Evolutionary conservation across 371 early-diverging fungal species (phyloP).

Genomic region (Syncephalastrum monosporum): DNA sequence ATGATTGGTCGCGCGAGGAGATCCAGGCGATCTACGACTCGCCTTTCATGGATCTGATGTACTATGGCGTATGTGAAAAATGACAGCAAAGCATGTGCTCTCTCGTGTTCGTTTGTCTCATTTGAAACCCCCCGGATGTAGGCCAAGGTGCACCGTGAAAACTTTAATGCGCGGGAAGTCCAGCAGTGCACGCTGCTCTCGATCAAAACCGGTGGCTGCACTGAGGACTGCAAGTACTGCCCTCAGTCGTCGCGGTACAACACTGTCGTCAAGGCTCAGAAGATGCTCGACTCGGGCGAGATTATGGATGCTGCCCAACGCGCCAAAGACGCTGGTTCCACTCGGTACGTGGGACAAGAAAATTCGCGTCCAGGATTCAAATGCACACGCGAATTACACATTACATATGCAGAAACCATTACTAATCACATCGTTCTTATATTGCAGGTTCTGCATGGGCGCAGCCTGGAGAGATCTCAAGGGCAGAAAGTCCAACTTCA

Average conservation of each 20-base stretch:
- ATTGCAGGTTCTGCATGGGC: slow-evolving; percentile 75
- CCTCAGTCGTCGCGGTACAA: slow-evolving; percentile 80
- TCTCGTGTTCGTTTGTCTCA: neutral
- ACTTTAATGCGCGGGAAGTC: slow-evolving; percentile 73
- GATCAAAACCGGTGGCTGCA: slow-evolving; percentile 90
- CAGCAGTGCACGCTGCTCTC: slow-evolving; percentile 83
- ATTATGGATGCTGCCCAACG: slow-evolving; percentile 76
- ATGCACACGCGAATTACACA: neutral
- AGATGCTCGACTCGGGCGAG: slow-evolving; percentile 70
- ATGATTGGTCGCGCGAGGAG: slow-evolving; percentile 77
- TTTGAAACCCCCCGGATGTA: slow-evolving; percentile 20
- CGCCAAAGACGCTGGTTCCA: slow-evolving; percentile 82
- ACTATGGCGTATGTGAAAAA: slow-evolving; percentile 62
- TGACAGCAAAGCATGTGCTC: neutral
- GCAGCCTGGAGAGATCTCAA: slow-evolving; percentile 87
- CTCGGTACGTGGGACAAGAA: slow-evolving; percentile 39
- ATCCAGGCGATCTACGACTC: slow-evolving; percentile 78
- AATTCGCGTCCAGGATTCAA: neutral
- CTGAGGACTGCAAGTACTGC: slow-evolving; percentile 87
- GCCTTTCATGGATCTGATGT: slow-evolving; percentile 81
- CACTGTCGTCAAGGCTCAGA: slow-evolving; percentile 73
- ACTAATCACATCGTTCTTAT: slow-evolving; percentile 10
- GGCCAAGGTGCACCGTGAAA: slow-evolving; percentile 77
- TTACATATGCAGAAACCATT: neutral
- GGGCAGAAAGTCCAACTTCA: slow-evolving; percentile 85